Evolutionary conservation across 495 filamentous ascomycete genomes (phyloP).

Genomic region (Trichoderma erinaceum): DNA sequence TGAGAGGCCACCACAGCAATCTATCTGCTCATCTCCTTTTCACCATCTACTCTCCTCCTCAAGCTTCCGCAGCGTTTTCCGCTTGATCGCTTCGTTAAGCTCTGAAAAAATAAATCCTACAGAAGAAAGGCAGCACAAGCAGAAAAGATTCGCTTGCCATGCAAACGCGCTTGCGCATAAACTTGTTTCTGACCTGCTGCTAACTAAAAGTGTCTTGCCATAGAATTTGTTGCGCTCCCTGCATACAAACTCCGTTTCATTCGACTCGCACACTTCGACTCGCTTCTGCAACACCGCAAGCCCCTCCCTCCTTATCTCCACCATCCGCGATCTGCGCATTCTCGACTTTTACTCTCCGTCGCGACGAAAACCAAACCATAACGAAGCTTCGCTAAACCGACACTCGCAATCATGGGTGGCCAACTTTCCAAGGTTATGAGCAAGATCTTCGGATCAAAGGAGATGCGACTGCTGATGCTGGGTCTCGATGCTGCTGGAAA

Average conservation of each 20-base stretch:
- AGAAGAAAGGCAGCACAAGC: neutral
- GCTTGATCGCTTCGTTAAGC: neutral
- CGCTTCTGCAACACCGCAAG: neutral
- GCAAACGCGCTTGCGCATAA: neutral
- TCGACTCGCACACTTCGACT: neutral
- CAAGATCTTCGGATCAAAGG: slow-evolving; percentile 98
- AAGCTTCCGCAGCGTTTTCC: neutral
- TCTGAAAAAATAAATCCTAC: neutral
- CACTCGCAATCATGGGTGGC: slow-evolving; percentile 58
- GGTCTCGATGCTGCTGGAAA: slow-evolving; percentile 97
- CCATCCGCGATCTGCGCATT: neutral
- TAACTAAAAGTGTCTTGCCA: neutral
- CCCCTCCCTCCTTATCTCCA: slow-evolving; percentile 10
- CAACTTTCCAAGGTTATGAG: slow-evolving; percentile 83
- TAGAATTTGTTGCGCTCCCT: neutral
- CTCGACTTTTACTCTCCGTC: slow-evolving; percentile 13
- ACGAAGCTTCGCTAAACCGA: neutral
- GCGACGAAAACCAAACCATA: slow-evolving; percentile 17
- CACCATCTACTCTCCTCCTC: no score
- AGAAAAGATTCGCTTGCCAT: neutral
- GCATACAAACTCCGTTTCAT: slow-evolving; percentile 1
- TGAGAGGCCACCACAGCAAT: no score
- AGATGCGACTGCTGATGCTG: slow-evolving; percentile 97
- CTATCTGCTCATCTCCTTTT: no score
- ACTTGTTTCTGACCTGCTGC: slow-evolving; percentile 3